phyloP scores from a whole-genome alignment of 495 filamentous ascomycete species.

The Aspergillus sclerotioniger region DNA sequence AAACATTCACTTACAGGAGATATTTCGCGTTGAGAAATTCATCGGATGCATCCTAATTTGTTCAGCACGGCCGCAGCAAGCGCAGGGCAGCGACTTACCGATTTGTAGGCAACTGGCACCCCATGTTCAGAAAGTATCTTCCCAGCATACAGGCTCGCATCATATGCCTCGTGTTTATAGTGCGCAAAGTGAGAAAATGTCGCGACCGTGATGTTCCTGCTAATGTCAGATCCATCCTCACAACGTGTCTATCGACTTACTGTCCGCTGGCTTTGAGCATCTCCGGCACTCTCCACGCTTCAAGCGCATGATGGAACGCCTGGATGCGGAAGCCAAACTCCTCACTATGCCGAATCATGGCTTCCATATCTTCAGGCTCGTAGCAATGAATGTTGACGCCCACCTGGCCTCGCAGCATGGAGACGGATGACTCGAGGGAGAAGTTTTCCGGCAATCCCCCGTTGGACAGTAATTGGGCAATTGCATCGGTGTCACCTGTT shows the following conservation, averaged over 20 bases:
- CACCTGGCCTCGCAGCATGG: slow-evolving; percentile 5
- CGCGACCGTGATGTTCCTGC: slow-evolving; percentile 1
- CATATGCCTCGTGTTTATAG: neutral
- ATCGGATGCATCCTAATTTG: neutral
- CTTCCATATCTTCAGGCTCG: slow-evolving; percentile 1
- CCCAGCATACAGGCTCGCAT: neutral
- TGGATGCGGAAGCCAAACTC: slow-evolving; percentile 4
- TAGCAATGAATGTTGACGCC: slow-evolving; percentile 4
- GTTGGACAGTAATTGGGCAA: neutral
- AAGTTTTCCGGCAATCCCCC: neutral
- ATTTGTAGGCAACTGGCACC: neutral
- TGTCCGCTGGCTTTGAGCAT: neutral
- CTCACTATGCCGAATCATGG: neutral
- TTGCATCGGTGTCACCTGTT: neutral
- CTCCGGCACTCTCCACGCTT: slow-evolving; percentile 2
- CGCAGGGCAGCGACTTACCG: neutral
- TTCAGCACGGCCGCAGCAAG: neutral
- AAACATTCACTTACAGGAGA: neutral
- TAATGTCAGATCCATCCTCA: neutral
- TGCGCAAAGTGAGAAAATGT: neutral
- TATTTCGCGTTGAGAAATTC: slow-evolving; percentile 5
- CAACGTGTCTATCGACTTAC: neutral
- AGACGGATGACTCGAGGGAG: neutral
- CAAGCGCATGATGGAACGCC: slow-evolving; percentile 1
- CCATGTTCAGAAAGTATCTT: neutral